Base-by-base conservation (phyloP, 805 yeast genomes). In the Candida maris region DNA sequence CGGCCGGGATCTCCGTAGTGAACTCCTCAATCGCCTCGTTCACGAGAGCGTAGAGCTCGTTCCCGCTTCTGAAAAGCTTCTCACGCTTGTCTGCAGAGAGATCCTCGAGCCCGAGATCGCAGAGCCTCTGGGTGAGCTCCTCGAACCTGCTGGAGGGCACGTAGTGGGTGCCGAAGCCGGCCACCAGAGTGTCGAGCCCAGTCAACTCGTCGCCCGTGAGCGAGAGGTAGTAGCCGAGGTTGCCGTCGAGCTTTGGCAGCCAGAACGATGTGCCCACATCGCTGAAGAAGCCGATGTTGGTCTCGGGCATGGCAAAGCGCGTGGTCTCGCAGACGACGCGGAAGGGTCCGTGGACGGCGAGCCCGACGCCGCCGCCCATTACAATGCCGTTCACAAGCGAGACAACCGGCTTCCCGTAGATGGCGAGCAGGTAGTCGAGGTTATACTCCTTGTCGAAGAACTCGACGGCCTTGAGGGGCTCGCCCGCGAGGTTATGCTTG, bases 281-380 rank as follows among this genome's bases (percentile, higher is more conserved):
- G 15, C 95, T 95, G 64, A 86, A 85, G 61, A 87, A 86, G 1
- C 98, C 98, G 59, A 93, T 93, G 54, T 85, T 88, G 71, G 94
- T 84, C 64, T 93, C 97, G 6, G 98, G 97, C 98, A 93, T 93
- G 44, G 97, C 96, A 65, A 88, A 75, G 57, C 81, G 73, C 8
- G 97, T 89, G 51, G 76, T 74, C 52, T 91, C 97, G 27, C 96
- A 85, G n/a, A 94, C 95, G 25, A 93, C 67, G 55, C 97, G 77
- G 70, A 91, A 91, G 3, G 96, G 91, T 9, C 86, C 81, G 62
- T 93, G 97, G 27, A 86, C 82, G 1, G 91, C 72, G 30, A 93
- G 66, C 4, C 98, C 97, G 29, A 88, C 95, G 50, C 97, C 97
- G 35, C 97, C 97, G 37, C 97, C 98, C 95, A 93, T 87, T 19